phyloP scores from a whole-genome alignment of 805 yeast species.

The Saccharomycopsis fibuligera region DNA sequence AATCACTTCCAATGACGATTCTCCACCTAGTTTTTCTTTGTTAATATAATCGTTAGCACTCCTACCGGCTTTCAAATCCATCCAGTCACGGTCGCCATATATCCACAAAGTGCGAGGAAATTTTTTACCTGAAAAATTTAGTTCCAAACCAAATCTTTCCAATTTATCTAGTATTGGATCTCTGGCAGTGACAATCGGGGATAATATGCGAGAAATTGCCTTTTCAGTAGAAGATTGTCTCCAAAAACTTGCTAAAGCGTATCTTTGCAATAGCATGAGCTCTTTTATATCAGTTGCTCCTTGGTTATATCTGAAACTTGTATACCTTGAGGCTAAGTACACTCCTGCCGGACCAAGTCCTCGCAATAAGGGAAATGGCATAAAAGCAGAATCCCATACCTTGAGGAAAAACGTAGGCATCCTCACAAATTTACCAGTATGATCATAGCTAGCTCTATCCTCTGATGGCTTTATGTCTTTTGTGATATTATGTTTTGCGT shows the following conservation, averaged over 20 bases:
- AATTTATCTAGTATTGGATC: constrained; percentile 62
- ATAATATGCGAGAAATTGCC: constrained; percentile 22
- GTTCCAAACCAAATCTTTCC: constrained; percentile 28
- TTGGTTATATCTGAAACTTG: constrained; percentile 27
- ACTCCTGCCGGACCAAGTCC: constrained; percentile 33
- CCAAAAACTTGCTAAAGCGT: constrained; percentile 29
- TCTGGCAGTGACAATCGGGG: constrained; percentile 55
- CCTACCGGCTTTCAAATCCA: constrained; percentile 53
- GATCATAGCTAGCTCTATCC: constrained; percentile 37
- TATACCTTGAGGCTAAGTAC: constrained; percentile 25
- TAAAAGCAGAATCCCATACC: constrained; percentile 33
- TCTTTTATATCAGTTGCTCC: constrained; percentile 25
- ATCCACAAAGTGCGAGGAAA: constrained; percentile 27
- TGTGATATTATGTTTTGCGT: constrained; percentile 26
- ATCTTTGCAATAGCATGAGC: constrained; percentile 27
- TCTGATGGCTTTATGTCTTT: constrained; percentile 27
- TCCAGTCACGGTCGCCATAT: constrained; percentile 73
- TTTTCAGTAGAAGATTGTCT: constrained; percentile 26
- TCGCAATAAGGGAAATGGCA: constrained; percentile 21
- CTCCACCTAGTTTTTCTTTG: constrained; percentile 18
- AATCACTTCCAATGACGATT: constrained; percentile 29
- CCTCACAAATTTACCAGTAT: constrained; percentile 33
- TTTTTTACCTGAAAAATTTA: background rate
- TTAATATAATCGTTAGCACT: constrained; percentile 13
- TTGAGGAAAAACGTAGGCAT: constrained; percentile 42